These are phyloP conservation scores for Polyrhizophydium stewartii DNA, from an alignment of 371 early-diverging fungal species.

Conservation along the genomic window DNA sequence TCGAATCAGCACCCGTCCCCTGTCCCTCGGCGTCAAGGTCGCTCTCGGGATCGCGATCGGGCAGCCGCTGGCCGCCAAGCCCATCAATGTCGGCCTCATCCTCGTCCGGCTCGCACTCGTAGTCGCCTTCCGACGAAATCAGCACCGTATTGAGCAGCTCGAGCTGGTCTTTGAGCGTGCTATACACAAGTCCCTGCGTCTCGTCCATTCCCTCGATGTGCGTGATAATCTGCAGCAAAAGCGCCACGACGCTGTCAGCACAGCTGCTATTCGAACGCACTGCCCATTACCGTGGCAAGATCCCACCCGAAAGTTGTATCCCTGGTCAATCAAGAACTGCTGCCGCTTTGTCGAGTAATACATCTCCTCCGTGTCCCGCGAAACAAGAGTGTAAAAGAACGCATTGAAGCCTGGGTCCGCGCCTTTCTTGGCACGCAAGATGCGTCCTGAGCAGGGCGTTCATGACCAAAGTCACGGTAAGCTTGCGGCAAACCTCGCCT, in stretches of 20 bases:
- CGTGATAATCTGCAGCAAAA: slow-evolving; percentile 35
- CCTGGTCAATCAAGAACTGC: slow-evolving; percentile 99
- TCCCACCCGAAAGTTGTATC: slow-evolving; percentile 94
- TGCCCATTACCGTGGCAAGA: neutral
- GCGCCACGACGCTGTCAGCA: neutral
- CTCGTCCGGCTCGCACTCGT: slow-evolving; percentile 6
- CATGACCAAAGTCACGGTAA: neutral
- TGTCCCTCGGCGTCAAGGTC: too few relatives aligned
- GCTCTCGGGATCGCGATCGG: neutral
- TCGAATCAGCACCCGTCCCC: too few relatives aligned
- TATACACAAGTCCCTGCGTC: slow-evolving; percentile 68
- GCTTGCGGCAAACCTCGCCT: too few relatives aligned
- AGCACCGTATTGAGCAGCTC: slow-evolving; percentile 87
- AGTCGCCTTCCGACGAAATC: slow-evolving; percentile 10
- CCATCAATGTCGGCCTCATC: slow-evolving; percentile 16
- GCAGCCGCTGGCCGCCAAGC: too few relatives aligned
- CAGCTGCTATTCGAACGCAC: neutral
- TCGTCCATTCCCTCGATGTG: slow-evolving; percentile 76
- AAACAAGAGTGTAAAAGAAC: slow-evolving; percentile 98
- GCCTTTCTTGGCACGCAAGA: slow-evolving; percentile 96
- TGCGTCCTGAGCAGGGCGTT: slow-evolving; percentile 50
- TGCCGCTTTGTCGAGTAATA: slow-evolving; percentile 97
- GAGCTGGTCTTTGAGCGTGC: slow-evolving; percentile 75
- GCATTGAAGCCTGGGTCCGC: slow-evolving; percentile 96
- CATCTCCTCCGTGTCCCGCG: slow-evolving; percentile 99